Conservation (phyloP, 1,284 basidiomycete species). For the Malassezia caprae region DNA sequence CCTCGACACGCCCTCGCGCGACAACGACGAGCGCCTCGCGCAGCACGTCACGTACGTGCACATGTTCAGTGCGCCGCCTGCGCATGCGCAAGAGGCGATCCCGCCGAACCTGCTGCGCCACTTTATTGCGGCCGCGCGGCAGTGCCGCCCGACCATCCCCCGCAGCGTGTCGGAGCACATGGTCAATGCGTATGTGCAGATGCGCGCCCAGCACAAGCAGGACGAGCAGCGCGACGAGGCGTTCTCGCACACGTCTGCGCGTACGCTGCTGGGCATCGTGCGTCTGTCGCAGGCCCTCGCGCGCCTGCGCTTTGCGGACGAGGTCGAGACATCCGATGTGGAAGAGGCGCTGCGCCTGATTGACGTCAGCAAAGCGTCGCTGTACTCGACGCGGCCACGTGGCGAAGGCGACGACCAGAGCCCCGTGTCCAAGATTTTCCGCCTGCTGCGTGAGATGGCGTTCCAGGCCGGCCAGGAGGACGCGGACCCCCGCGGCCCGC, state of each 20-base stretch:
- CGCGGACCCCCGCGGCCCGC: neutral
- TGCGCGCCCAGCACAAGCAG: slow-evolving; percentile 83
- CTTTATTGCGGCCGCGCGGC: slow-evolving; percentile 88
- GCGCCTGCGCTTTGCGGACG: slow-evolving; percentile 70
- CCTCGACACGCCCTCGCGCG: slow-evolving; percentile 83
- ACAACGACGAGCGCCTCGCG: slow-evolving; percentile 89
- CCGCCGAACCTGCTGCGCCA: slow-evolving; percentile 83
- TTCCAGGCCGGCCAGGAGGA: slow-evolving; percentile 17
- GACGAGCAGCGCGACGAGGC: slow-evolving; percentile 79
- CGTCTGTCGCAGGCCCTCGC: slow-evolving; percentile 90
- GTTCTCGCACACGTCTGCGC: slow-evolving; percentile 89
- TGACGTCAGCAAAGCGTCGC: slow-evolving; percentile 85
- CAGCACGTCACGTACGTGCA: slow-evolving; percentile 97
- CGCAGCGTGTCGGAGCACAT: slow-evolving; percentile 80
- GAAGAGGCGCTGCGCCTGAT: slow-evolving; percentile 93
- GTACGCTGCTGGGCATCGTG: slow-evolving; percentile 86
- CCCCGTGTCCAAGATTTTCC: slow-evolving; percentile 38
- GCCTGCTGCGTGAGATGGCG: slow-evolving; percentile 42
- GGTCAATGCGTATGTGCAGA: slow-evolving; percentile 85
- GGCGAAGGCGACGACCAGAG: slow-evolving; percentile 24
- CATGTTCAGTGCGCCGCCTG: slow-evolving; percentile 84
- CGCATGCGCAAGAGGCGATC: slow-evolving; percentile 60
- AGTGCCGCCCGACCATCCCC: slow-evolving; percentile 76
- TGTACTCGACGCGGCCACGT: slow-evolving; percentile 48
- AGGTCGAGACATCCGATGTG: slow-evolving; percentile 75